Evolutionary conservation across 2,329 filamentous ascomycete genomes (phyloP), one percentile per base, ranked within the genome.

Genomic region (Pseudogymnoascus sp.): DNA sequence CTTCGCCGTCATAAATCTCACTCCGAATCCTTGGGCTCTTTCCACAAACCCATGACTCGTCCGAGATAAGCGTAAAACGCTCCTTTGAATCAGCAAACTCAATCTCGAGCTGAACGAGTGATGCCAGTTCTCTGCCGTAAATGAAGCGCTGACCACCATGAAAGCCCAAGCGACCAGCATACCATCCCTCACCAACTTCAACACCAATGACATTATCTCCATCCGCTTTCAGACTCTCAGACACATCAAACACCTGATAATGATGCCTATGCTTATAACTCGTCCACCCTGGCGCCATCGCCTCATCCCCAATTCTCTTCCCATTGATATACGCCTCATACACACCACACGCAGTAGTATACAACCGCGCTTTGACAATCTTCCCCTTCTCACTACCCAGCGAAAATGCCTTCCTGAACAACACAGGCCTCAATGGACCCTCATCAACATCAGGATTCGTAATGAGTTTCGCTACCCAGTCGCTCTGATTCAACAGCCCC

Each of bases 1-100:
- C 68, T 62, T 84, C 81, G n/a, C 81, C 82, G 62, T 82, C 75
- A 61, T 82, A 83, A 2, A 84, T 75, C 23, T 81, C 79, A 28
- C 61, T 63, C 6, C 28, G 21, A 2, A 16, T 5, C 12, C 61
- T 67, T 1, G 66, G 60, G 7, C 66, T 40, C 37, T 31, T 36
- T 10, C 34, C 21, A 14, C 38, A 42, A 2, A 28, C n/a, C 74
- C 73, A 75, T 1, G 69, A 64, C 1, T 61, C 42, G 53, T 74
- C 67, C 1, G 71, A 67, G 12, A 61, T 46, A 10, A 72, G 4
- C 2, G 62, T 65, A 31, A 66, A 66, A 5, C 59, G 5, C 5
- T 46, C 25, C n/a, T 63, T 28, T 31, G 66, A 64, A 14, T 61
- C 56, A 4, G 65, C 66, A 21, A 65, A 67, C 14, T 53, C 21